Evolutionary conservation across 139 green algal genomes (phyloP), one percentile per base, ranked within the genome.

Genomic region (Chlorella sorokiniana): DNA sequence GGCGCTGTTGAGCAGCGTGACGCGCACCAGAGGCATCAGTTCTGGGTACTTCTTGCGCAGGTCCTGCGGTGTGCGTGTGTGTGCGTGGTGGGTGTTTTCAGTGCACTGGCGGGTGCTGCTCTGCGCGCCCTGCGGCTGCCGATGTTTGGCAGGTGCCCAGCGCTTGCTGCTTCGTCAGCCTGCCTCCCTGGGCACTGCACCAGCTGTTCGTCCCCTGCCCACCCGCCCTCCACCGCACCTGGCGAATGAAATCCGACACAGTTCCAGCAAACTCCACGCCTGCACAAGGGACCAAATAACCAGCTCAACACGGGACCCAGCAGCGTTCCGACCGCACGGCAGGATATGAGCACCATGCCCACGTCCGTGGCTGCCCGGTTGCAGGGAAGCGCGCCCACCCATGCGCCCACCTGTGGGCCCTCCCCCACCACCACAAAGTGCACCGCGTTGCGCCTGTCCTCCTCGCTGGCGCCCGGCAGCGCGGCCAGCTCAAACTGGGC

Each of bases 401-500:
- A 74, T 14, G 3, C 33, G 22, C 78, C 4, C 81, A 79, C 83
- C 83, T 2, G 93, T 96, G 54, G 94, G 94, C 0, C 94, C 94
- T 4, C 94, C 94, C 94, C 94, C 37, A 98, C 94, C 42, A 98
- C 92, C 61, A 96, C 88, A 81, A 96, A 95, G 74, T 88, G 83
- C 81, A 97, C 89, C 56, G 89, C 51, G 11, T 41, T 42, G 22
- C 41, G 27, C 72, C 64, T 84, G 35, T 93, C 86, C 48, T 91
- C 90, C 42, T 90, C 85, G 14, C 40, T 83, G 16, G 90, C 92
- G 18, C 90, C 89, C 2, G 93, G 93, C 81, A 96, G 85, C 33
- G 84, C 81, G 11, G 93, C 93, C 68, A 93, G 77, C 83, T 97
- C 93, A 82, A 95, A 96, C 51, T 78, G 67, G 75, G 89, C 72